Conservation (phyloP, 2,329 filamentous ascomycete species). For the Talaromyces amestolkiae region DNA sequence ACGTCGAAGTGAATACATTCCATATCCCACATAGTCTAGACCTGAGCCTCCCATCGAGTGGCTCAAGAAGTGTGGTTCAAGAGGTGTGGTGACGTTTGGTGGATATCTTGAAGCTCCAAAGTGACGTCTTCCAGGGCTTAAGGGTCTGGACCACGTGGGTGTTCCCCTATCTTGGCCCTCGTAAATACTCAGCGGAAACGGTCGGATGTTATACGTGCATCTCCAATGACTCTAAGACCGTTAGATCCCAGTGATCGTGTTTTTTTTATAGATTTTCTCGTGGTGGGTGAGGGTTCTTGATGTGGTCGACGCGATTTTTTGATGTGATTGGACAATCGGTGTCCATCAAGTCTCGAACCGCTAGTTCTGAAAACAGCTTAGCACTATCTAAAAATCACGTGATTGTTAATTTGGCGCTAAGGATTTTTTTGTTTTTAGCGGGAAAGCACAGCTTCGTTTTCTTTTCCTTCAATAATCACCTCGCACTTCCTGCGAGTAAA, state of each 20-base stretch:
- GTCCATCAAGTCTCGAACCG: no score
- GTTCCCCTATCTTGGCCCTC: neutral
- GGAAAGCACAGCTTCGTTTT: slow-evolving; percentile 13
- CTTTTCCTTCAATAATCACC: slow-evolving; percentile 3
- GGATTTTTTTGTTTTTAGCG: slow-evolving; percentile 16
- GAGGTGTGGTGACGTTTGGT: neutral
- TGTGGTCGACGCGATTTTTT: no score
- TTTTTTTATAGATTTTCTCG: neutral
- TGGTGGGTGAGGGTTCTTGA: neutral
- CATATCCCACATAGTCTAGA: neutral
- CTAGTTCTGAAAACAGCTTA: neutral
- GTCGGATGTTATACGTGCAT: neutral
- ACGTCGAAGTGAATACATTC: slow-evolving; percentile 11
- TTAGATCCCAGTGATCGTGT: neutral
- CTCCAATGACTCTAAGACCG: neutral
- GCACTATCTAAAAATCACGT: neutral
- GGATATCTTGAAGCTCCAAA: neutral
- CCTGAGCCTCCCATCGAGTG: neutral
- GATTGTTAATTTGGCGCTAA: slow-evolving; percentile 2
- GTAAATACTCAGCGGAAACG: neutral
- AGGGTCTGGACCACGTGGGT: neutral
- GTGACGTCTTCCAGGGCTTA: neutral
- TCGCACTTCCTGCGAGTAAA: neutral
- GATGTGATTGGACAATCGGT: slow-evolving; percentile 7
- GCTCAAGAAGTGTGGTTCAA: neutral